phyloP scores from a whole-genome alignment of 495 filamentous ascomycete species.

The Neurospora hispaniola region DNA sequence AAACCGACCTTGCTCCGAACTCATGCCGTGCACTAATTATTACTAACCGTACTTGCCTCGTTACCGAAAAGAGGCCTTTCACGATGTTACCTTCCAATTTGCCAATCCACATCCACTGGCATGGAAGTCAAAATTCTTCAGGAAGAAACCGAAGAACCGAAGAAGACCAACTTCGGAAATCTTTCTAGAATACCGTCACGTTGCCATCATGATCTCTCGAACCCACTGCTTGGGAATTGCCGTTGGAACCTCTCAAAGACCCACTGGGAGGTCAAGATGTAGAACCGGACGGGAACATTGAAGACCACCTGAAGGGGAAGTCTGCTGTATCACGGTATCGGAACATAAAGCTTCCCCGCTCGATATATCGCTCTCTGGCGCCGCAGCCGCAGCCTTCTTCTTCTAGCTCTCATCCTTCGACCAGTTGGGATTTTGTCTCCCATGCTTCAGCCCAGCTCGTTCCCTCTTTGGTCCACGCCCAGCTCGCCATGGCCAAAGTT shows the following conservation, averaged over 20 bases:
- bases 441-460: not conserved
- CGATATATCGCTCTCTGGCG: not conserved
- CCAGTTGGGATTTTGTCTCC: not conserved
- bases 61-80: not conserved
- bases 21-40: not conserved
- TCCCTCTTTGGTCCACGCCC: not conserved
- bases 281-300: not conserved
- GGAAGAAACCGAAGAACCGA: not conserved
- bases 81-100: not conserved
- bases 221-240: not conserved
- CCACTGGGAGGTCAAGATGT: not conserved
- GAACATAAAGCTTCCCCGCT: not conserved
- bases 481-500: conserved; percentile 5
- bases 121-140: not conserved
- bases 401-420: not conserved
- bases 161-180: not conserved
- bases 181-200: not conserved
- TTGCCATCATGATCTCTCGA: not conserved
- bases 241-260: not conserved
- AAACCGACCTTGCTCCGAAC: not conserved
- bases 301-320: not conserved
- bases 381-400: not conserved
- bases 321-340: not conserved
- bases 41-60: not conserved
- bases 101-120: not conserved